Evolutionary conservation across 1,284 basidiomycete genomes (phyloP), one percentile per base, ranked within the genome.

Genomic region (Phellopilus nigrolimitatus): DNA sequence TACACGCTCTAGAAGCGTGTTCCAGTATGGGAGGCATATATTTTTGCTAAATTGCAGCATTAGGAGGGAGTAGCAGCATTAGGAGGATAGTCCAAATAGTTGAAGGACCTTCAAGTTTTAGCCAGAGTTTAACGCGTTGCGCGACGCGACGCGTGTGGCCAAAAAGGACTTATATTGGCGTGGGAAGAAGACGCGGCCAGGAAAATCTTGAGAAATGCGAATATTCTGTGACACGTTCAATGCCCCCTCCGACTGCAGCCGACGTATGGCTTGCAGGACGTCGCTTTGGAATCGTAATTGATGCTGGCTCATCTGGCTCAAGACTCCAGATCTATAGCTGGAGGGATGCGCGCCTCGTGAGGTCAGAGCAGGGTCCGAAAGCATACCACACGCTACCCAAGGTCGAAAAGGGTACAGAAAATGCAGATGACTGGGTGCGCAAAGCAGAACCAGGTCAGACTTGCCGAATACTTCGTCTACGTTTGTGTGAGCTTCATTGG

Each of bases 281-380:
- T 57, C 85, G 87, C 60, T 99, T 95, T 70, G 95, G 93, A 45
- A 84, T 99, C 56, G 92, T 99, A 53, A 89, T 99, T 66, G 95
- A 99, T 73, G 95, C 95, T 61, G 95, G 95, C 57, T 97, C 93
- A 63, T 97, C 94, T 9, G 95, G 95, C 31, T 98, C 95, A 4
- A 78, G 97, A 44, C 76, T 98, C 42, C 95, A 97, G 69, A 92
- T 99, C 59, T 99, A 99, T 73, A 94, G 91, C 63, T 99, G 95
- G 95, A 84, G 79, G 57, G 89, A 97, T 66, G 83, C 92, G 15
- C 76, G 80, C 48, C 68, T 76, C 12, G 69, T 79, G 19, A 66
- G 70, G 3, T 58, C 73, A 46, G 69, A 74, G 36, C 68, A 74
- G 49, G 76, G 71, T 38, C 72, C 72, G 48, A 62, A 67, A 12